Percentiles rank a stretch among this genome's conserved stretches.
phyloP scores from a whole-genome alignment of 495 filamentous ascomycete species.

The Penicillium samsonianum region DNA sequence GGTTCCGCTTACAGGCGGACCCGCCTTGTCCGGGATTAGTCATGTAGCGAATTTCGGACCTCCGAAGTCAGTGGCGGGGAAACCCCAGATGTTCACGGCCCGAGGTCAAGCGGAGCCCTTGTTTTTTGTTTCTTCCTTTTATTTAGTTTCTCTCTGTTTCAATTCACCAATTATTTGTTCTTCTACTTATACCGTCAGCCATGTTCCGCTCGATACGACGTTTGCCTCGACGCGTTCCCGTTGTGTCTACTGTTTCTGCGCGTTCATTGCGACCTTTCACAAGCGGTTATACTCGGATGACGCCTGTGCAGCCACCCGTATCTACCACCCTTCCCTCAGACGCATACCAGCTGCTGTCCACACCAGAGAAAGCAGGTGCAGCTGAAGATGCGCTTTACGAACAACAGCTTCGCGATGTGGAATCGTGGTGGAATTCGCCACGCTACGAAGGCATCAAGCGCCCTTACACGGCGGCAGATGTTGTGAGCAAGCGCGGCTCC shows the following conservation, averaged over 20 bases:
- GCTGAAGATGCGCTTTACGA: slow-evolving; percentile 82
- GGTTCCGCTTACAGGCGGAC: too few species aligned
- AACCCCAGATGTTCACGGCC: slow-evolving; percentile 19
- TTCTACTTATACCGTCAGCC: background rate
- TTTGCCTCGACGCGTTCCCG: slow-evolving; percentile 35
- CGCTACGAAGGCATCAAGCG: slow-evolving; percentile 88
- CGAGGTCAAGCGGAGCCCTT: slow-evolving; percentile 19
- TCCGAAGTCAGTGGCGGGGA: slow-evolving; percentile 17
- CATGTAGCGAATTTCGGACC: slow-evolving; percentile 6
- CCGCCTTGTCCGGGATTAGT: background rate
- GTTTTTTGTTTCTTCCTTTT: background rate
- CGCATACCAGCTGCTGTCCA: slow-evolving; percentile 77
- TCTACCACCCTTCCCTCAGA: slow-evolving; percentile 64
- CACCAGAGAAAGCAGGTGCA: slow-evolving; percentile 66
- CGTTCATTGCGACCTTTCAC: slow-evolving; percentile 42
- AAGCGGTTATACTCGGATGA: slow-evolving; percentile 50
- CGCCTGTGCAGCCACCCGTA: slow-evolving; percentile 52
- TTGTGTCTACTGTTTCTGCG: slow-evolving; percentile 25
- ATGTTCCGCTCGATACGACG: slow-evolving; percentile 46
- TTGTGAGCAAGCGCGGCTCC: slow-evolving; percentile 88
- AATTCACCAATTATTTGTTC: background rate
- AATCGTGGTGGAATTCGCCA: slow-evolving; percentile 82
- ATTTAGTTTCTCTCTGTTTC: slow-evolving; percentile 3
- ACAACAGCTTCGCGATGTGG: slow-evolving; percentile 76
- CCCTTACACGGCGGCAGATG: slow-evolving; percentile 85